phyloP scores from a whole-genome alignment of 495 filamentous ascomycete species.

The Letharia columbiana region DNA sequence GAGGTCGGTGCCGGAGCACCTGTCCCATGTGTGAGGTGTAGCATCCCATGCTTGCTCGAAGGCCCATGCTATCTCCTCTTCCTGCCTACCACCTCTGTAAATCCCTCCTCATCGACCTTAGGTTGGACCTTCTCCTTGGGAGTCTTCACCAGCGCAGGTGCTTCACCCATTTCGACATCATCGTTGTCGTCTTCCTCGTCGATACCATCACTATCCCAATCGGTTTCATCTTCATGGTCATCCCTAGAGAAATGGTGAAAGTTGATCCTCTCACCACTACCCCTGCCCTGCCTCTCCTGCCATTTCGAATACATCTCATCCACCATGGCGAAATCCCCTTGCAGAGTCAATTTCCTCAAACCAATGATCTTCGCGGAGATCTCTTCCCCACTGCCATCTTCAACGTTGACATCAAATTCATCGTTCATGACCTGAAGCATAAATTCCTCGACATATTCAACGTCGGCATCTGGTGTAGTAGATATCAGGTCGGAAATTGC shows the following conservation, averaged over 20 bases:
- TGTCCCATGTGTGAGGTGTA: not conserved
- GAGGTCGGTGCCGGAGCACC: not conserved
- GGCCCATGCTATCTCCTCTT: slow-evolving; percentile 42
- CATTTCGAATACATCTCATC: slow-evolving; percentile 59
- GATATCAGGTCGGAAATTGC: slow-evolving; percentile 74
- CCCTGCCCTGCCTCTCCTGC: slow-evolving; percentile 47
- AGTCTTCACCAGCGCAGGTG: slow-evolving; percentile 49
- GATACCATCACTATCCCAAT: slow-evolving; percentile 46
- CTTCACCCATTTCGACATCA: slow-evolving; percentile 71
- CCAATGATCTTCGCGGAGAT: slow-evolving; percentile 65
- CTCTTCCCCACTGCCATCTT: slow-evolving; percentile 73
- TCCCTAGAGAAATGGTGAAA: slow-evolving; percentile 49
- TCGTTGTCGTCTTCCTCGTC: slow-evolving; percentile 45
- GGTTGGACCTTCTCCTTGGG: slow-evolving; percentile 58
- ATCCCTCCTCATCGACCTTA: slow-evolving; percentile 88
- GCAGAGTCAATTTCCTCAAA: slow-evolving; percentile 49
- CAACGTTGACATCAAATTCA: slow-evolving; percentile 85
- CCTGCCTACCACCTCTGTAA: slow-evolving; percentile 77
- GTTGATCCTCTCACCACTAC: slow-evolving; percentile 40
- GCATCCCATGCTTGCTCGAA: not conserved
- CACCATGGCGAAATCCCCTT: slow-evolving; percentile 59
- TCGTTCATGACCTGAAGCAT: slow-evolving; percentile 86
- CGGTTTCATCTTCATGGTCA: slow-evolving; percentile 44
- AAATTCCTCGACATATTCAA: slow-evolving; percentile 73
- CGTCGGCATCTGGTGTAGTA: slow-evolving; percentile 63